Evolutionary conservation across 2,329 filamentous ascomycete species (phyloP), one percentile per base, ranked within the genome.

Genomic region (Penicillium rolfsii): DNA sequence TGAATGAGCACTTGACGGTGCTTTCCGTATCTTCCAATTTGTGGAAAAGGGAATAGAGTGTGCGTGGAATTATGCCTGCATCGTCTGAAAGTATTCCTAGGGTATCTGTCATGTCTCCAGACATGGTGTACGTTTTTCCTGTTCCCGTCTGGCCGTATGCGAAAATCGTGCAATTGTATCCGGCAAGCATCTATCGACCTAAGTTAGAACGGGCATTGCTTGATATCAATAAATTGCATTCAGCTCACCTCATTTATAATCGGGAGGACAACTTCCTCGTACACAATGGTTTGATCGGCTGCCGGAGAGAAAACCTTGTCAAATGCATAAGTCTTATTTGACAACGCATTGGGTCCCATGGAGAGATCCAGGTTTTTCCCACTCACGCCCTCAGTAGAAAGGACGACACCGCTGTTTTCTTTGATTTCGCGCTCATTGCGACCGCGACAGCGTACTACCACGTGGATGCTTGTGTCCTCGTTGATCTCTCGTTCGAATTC

Each of bases 41-140:
- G 67, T 86, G 85, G 77, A 99, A 99, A 0, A 99, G 84, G 0
- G 90, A 86, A 71, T 97, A 89, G 0, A 99, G 82, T 0, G 93
- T 92, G 52, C 96, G 89, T 26, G 96, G 96, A 64, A 99, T 95
- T 69, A 99, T 98, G 70, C 95, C 95, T 30, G 96, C 95, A 41
- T 88, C 89, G 73, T 98, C 95, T 1, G 94, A 94, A 14, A 96
- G 83, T 61, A 97, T 87, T 1, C 94, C 92, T 40, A 93, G 79
- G 0, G 87, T 91, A 69, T 97, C 91, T 14, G 86, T 91, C 87
- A 99, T 97, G 76, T 99, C 94, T 58, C 95, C 95, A 0, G 94
- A 97, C 95, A 99, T 99, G 26, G 95, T 99, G 77, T 99, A 99
- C 14, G 95, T 99, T 77, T 99, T 99, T 70, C 95, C 95, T 0